Base-by-base conservation (phyloP, 345 rosid species). In the Syzygium grande region DNA sequence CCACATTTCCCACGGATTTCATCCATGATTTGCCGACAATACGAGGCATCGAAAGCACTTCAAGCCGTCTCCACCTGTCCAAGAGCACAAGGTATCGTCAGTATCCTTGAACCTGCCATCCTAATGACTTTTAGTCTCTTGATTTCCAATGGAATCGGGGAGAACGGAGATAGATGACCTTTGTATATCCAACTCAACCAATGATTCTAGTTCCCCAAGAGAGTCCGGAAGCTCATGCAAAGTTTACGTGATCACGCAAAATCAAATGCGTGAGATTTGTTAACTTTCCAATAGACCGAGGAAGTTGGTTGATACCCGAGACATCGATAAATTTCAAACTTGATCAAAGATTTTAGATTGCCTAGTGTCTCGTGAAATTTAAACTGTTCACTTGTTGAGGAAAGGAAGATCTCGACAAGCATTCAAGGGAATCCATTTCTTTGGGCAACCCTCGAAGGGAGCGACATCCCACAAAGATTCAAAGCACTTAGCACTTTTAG, bases 221-320 rank as follows among this genome's bases (percentile, higher is more conserved):
- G 63, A 23, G 63, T 23, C 5, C 0, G 14, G 63, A 58, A 58
- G 63, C 63, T 58, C 63, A 0, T 11, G 2, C 25, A 58, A 13
- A 23, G 0, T 6, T 54, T 11, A n/a, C 0, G 30, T 16, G 27
- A 0, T 0, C 0, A 27, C 0, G 0, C 7, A 59, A 59, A 59
- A 0, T 0, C 65, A 11, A 59, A 59, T 59, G 65, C 1, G 16
- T 59, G 30, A 59, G 7, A 27, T 59, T 59, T 29, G 46, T 43
- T 43, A 59, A 11, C 65, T 1, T 59, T 59, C 30, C 29, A 84
- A 51, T 84, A 49, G 85, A 84, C 5, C 4, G 23, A 25, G 85
- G 85, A 84, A 84, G 56, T 5, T 27, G 11, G 85, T 2, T 0
- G 22, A 84, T 51, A 6, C 5, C 1, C 7, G 5, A n/a, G 14